These are phyloP conservation scores for Vicia sativa DNA, from an alignment of 306 rosid genomes.

Conservation along the genomic window DNA sequence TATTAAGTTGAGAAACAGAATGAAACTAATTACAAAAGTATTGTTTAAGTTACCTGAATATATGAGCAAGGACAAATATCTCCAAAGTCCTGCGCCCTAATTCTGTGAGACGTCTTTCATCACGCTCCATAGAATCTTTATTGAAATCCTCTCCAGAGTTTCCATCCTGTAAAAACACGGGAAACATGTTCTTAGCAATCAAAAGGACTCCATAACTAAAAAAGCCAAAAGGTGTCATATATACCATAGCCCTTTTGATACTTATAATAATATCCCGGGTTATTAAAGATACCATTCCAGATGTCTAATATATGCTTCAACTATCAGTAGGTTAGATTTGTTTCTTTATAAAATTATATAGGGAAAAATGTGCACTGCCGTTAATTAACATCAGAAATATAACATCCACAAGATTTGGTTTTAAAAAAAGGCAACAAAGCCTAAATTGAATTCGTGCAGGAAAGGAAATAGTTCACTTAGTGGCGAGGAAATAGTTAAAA, in stretches of 20 bases:
- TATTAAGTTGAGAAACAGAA: constrained; percentile 25
- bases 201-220: constrained; percentile 32
- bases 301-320: constrained; percentile 19
- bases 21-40: constrained; percentile 15
- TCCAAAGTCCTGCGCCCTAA: constrained; percentile 98
- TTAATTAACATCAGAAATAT: constrained; percentile 5
- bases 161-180: constrained; percentile 65
- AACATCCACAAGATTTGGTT: constrained; percentile 27
- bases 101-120: constrained; percentile 95
- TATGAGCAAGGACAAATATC: constrained; percentile 96
- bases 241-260: constrained; percentile 8
- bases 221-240: constrained; percentile 26
- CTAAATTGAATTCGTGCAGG: constrained; percentile 22
- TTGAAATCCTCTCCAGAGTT: constrained; percentile 93
- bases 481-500: constrained; percentile 8
- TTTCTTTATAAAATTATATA: constrained; percentile 15
- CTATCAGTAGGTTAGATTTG: constrained; percentile 27
- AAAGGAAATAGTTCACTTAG: constrained; percentile 18
- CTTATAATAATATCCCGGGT: constrained; percentile 9
- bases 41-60: constrained; percentile 64
- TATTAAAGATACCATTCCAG: constrained; percentile 21
- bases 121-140: constrained; percentile 93
- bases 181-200: constrained; percentile 29
- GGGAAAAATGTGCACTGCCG: constrained; percentile 5
- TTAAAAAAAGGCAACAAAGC: constrained; percentile 3